These are phyloP conservation scores for Hymenoscyphus fraxineus DNA, from an alignment of 2,329 filamentous ascomycete species.

Conservation along the genomic window DNA sequence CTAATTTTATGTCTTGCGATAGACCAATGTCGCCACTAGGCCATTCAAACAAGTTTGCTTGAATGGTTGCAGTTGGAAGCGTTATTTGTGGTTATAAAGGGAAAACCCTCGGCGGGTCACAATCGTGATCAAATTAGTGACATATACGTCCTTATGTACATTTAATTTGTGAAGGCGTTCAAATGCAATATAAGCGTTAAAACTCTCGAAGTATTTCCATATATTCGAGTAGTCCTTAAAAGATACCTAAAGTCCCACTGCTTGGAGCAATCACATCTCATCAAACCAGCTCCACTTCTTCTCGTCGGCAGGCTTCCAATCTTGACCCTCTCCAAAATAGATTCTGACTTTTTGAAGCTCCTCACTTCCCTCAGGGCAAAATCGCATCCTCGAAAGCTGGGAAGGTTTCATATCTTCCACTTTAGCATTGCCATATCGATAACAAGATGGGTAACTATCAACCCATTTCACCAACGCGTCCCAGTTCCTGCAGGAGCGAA, in stretches of 20 bases:
- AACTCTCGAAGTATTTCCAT: no score
- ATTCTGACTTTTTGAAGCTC: not conserved
- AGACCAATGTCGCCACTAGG: no score
- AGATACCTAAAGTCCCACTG: not conserved
- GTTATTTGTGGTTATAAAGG: no score
- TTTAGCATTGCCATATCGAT: conserved; percentile 2
- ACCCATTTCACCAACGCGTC: conserved; percentile 6
- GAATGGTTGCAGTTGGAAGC: no score
- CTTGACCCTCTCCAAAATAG: conserved; percentile 4
- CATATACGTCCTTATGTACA: no score
- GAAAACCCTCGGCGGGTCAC: no score
- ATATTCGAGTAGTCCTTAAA: not conserved
- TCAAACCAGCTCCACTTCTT: conserved; percentile 2
- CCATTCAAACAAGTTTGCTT: no score
- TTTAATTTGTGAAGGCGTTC: no score
- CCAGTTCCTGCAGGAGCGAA: conserved; percentile 9
- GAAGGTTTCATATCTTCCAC: not conserved
- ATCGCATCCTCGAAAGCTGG: conserved; percentile 2
- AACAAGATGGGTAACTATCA: not conserved
- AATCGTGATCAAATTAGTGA: no score
- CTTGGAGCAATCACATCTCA: not conserved
- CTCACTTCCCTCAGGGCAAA: not conserved
- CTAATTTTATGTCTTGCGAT: no score
- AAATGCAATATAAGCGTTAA: no score
- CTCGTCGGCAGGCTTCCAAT: conserved; percentile 2